Percentiles rank a stretch among this genome's conserved stretches.
phyloP scores from a whole-genome alignment of 1,284 basidiomycete species.

The Pseudozyma thailandica region DNA sequence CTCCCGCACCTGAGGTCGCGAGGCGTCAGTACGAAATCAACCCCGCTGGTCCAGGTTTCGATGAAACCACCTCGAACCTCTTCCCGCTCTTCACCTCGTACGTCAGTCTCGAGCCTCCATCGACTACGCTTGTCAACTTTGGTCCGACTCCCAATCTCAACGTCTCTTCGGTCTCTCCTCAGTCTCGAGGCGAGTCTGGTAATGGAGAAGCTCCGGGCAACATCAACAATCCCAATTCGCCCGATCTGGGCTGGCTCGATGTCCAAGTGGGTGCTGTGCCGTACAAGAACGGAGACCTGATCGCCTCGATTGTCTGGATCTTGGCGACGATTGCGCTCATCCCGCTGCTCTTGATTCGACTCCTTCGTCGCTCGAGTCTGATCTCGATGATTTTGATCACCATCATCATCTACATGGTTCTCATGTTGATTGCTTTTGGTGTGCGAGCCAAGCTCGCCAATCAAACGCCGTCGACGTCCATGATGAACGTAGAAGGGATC shows the following conservation, averaged over 20 bases:
- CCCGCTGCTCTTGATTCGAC: conserved; percentile 49
- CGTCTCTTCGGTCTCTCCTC: conserved; percentile 12
- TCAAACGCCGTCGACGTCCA: conserved; percentile 29
- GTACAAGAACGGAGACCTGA: conserved; percentile 56
- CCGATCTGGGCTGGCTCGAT: conserved; percentile 54
- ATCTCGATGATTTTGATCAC: conserved; percentile 51
- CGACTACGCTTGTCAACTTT: conserved; percentile 37
- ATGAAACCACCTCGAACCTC: conserved; percentile 15
- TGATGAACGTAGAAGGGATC: conserved; percentile 50
- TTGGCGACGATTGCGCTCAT: conserved; percentile 46
- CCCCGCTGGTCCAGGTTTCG: not conserved
- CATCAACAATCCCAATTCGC: conserved; percentile 52
- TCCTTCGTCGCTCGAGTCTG: conserved; percentile 45
- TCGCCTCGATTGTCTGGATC: conserved; percentile 50
- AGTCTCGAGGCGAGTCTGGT: conserved; percentile 20
- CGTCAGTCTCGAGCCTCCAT: conserved; percentile 16
- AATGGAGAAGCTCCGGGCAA: conserved; percentile 45
- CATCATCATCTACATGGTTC: conserved; percentile 39
- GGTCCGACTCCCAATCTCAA: conserved; percentile 44
- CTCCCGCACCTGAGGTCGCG: conserved; percentile 7
- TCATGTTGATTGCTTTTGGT: conserved; percentile 46
- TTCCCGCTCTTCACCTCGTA: conserved; percentile 48
- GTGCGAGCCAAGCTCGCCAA: conserved; percentile 39
- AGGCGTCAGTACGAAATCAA: conserved; percentile 18
- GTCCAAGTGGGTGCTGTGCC: conserved; percentile 47